Evolutionary conservation across 345 rosid species (phyloP).

Genomic region (Bruguiera sexangula): DNA sequence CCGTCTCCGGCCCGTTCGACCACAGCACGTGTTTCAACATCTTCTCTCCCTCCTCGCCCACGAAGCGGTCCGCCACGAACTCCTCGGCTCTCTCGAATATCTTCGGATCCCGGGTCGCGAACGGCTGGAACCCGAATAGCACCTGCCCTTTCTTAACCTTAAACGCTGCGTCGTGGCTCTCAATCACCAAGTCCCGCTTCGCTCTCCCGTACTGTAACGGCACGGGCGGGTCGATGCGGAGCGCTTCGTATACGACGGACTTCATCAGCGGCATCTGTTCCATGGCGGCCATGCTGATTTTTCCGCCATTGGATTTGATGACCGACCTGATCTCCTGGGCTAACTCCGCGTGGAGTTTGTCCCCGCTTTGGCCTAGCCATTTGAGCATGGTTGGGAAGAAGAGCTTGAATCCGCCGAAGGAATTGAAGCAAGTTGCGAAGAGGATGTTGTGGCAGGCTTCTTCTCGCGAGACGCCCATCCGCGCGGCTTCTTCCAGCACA

Average conservation of each 20-base stretch:
- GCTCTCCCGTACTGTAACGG: constrained; percentile 67
- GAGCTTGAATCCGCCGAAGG: constrained; percentile 76
- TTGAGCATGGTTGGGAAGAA: constrained; percentile 63
- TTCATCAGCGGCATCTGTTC: constrained; percentile 78
- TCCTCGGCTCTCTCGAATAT: constrained; percentile 67
- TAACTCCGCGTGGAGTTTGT: constrained; percentile 46
- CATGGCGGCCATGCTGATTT: constrained; percentile 62
- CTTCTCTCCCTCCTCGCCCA: constrained; percentile 74
- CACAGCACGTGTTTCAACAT: constrained; percentile 67
- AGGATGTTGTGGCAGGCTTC: constrained; percentile 81
- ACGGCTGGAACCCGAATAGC: constrained; percentile 81
- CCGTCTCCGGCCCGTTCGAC: constrained; percentile 89
- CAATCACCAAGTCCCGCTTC: constrained; percentile 59
- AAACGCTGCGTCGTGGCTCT: constrained; percentile 75
- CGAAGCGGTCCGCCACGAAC: constrained; percentile 73
- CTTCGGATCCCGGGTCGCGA: constrained; percentile 77
- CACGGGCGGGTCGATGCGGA: constrained; percentile 92
- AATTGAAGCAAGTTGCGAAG: constrained; percentile 83
- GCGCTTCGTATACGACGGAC: constrained; percentile 70
- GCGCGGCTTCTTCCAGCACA: constrained; percentile 69
- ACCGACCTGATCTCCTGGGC: constrained; percentile 76
- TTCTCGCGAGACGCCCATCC: constrained; percentile 60
- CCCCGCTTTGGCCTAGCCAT: constrained; percentile 72
- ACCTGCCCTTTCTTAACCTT: constrained; percentile 73
- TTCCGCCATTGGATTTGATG: constrained; percentile 57